Conservation (phyloP, 768 basidiomycete species). For the Leucogyrophana mollusca region DNA sequence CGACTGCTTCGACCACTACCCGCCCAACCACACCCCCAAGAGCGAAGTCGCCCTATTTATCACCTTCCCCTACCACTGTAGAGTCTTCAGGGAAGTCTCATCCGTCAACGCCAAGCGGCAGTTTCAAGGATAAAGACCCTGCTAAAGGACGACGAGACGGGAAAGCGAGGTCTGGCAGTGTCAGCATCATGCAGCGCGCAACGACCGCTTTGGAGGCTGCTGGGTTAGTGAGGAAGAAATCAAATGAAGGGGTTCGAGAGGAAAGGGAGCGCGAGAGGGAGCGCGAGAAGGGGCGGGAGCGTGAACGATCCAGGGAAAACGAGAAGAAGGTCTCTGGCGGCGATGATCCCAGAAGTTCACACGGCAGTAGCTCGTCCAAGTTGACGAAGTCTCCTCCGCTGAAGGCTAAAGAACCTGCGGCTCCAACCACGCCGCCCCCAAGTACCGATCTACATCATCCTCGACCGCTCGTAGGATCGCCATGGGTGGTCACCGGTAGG, state of each 20-base stretch:
- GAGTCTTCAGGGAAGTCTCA: slow-evolving; percentile 54
- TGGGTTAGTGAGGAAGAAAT: slow-evolving; percentile 81
- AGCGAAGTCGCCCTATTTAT: slow-evolving; percentile 50
- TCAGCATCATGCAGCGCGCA: slow-evolving; percentile 95
- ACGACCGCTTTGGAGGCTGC: slow-evolving; percentile 89
- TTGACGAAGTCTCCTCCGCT: slow-evolving; percentile 70
- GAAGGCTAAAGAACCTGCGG: slow-evolving; percentile 52
- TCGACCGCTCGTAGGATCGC: slow-evolving; percentile 52
- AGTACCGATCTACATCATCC: slow-evolving; percentile 30
- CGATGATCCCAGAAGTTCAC: slow-evolving; percentile 63
- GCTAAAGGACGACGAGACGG: slow-evolving; percentile 48
- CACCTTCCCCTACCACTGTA: slow-evolving; percentile 54
- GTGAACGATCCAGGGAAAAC: slow-evolving; percentile 42
- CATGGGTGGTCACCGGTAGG: slow-evolving; percentile 67
- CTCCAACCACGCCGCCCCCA: slow-evolving; percentile 42
- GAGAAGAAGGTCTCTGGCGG: slow-evolving; percentile 43
- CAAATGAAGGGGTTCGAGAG: slow-evolving; percentile 68
- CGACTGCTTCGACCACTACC: slow-evolving; percentile 43
- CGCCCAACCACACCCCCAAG: slow-evolving; percentile 54
- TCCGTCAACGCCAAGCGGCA: slow-evolving; percentile 69
- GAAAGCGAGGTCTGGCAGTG: slow-evolving; percentile 81
- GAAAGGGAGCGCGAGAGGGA: slow-evolving; percentile 48
- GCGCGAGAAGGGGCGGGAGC: slow-evolving; percentile 30
- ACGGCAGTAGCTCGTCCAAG: slow-evolving; percentile 60
- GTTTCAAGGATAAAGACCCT: slow-evolving; percentile 48